phyloP scores from a whole-genome alignment of 495 filamentous ascomycete genomes.

The Talaromyces adpressus region DNA sequence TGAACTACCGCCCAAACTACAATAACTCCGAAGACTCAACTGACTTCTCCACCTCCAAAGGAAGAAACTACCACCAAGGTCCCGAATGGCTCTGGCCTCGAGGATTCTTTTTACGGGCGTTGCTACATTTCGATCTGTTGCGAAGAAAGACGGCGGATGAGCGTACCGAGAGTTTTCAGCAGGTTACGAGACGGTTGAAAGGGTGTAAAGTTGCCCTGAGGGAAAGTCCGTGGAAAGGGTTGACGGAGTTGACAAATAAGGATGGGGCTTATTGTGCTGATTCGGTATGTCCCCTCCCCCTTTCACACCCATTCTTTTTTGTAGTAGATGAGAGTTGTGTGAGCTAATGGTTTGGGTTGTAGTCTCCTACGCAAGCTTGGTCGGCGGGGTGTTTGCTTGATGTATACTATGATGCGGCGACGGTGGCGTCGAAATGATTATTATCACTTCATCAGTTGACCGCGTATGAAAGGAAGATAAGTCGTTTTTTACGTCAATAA shows the following conservation, averaged over 20 bases:
- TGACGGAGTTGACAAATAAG: slow-evolving; percentile 92
- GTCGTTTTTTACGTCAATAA: too few species aligned
- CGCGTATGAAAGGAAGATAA: too few species aligned
- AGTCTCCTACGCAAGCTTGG: slow-evolving; percentile 94
- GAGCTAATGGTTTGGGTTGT: not conserved
- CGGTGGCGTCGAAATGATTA: not conserved
- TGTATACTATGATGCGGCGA: slow-evolving; percentile 60
- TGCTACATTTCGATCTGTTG: slow-evolving; percentile 83
- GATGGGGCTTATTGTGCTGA: slow-evolving; percentile 75
- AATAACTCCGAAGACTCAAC: slow-evolving; percentile 86
- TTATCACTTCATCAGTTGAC: too few species aligned
- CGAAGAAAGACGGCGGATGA: slow-evolving; percentile 55
- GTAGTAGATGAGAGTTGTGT: too few species aligned
- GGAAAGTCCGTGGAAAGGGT: slow-evolving; percentile 77
- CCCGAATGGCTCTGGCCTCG: slow-evolving; percentile 99
- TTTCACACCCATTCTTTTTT: not conserved
- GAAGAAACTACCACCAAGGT: slow-evolving; percentile 95
- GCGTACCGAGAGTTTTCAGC: slow-evolving; percentile 83
- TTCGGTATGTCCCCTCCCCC: slow-evolving; percentile 56
- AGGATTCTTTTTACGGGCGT: slow-evolving; percentile 85
- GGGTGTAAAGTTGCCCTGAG: slow-evolving; percentile 76
- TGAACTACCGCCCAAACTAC: slow-evolving; percentile 92
- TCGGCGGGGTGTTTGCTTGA: slow-evolving; percentile 90
- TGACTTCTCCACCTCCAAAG: slow-evolving; percentile 86
- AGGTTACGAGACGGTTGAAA: slow-evolving; percentile 74